phyloP scores from a whole-genome alignment of 768 basidiomycete genomes.

The Mycena amicta region DNA sequence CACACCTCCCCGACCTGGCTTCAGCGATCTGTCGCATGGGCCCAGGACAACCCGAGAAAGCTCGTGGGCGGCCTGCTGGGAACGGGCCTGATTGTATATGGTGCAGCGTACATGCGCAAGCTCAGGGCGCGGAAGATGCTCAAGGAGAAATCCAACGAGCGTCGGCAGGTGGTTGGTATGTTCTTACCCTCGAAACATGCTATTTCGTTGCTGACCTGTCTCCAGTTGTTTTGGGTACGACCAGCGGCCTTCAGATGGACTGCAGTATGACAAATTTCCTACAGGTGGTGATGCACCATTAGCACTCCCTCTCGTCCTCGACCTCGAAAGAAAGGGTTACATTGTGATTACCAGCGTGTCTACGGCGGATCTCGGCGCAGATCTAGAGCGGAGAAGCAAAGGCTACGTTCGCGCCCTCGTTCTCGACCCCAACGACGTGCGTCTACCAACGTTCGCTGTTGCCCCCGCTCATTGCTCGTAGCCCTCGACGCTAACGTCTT shows the following conservation, averaged over 20 bases:
- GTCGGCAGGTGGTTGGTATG: conserved; percentile 72
- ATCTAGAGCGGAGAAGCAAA: conserved; percentile 63
- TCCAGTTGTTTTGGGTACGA: not conserved
- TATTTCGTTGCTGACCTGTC: conserved; percentile 1
- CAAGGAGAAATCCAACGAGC: conserved; percentile 52
- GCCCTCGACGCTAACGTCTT: conserved; percentile 73
- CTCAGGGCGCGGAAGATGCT: conserved; percentile 40
- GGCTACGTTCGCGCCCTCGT: conserved; percentile 84
- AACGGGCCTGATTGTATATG: conserved; percentile 61
- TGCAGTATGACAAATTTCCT: conserved; percentile 36
- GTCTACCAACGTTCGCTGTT: conserved; percentile 15
- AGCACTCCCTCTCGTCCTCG: conserved; percentile 70
- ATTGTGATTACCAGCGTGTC: conserved; percentile 83
- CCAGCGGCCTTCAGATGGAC: no score
- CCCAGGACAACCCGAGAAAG: conserved; percentile 62
- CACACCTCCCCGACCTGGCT: conserved; percentile 50
- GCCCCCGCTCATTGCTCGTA: conserved; percentile 29
- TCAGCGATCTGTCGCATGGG: conserved; percentile 53
- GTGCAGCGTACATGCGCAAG: conserved; percentile 33
- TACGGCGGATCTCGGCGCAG: conserved; percentile 63
- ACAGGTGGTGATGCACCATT: conserved; percentile 79
- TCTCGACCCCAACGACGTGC: conserved; percentile 76
- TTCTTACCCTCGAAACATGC: conserved; percentile 14
- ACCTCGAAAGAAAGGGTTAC: conserved; percentile 78
- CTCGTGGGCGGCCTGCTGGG: conserved; percentile 57